Base-by-base conservation (phyloP, 305 asterid species). In the Fraxinus sp. region DNA sequence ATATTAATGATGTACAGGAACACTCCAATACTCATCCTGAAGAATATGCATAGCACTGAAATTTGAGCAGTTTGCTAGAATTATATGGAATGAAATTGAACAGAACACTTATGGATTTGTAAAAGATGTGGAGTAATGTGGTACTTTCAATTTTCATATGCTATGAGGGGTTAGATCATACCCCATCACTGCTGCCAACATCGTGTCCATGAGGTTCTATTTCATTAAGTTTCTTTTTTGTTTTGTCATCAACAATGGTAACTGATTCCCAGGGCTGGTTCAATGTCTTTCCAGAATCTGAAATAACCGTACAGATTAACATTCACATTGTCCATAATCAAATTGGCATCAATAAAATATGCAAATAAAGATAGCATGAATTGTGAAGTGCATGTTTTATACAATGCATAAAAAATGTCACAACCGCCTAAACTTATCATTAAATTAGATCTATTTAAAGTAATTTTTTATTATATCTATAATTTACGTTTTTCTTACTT, bases 131-230 rank as follows among this genome's bases (percentile, higher is more conserved):
- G 2, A 66, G 22, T 9, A 32, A 24, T 9, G 74, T 11, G 32
- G 36, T 3, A 66, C 36, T 20, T 24, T 66, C 2, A 24, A 43
- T 43, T 66, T 66, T 66, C 16, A 66, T 66, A 26, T 66, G 35
- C 74, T 66, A 52, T 3, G 8, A 37, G 39, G 46, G 46, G 28
- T 52, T 20, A 33, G 46, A 81, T 75, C 85, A 82, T 79, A 90
- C 91, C 87, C 77, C 55, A 77, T 77, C 81, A 68, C 55, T 79
- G 78, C 83, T 75, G 84, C 87, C 86, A 18, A 14, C 77, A 71
- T 68, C 82, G 57, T 75, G 79, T 39, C n/a, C 87, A 71, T 35
- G 62, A 41, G 79, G 78, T 71, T 77, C 80, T 37, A 46, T 66
- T 83, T 77, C 89, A 7, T 43, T 24, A 14, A 74, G 76, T 72